A percentile compares a stretch with the other conserved stretches of the same genome.
Evolutionary conservation across 2,329 filamentous ascomycete genomes (phyloP).

Genomic region (Aschersonia sp.): DNA sequence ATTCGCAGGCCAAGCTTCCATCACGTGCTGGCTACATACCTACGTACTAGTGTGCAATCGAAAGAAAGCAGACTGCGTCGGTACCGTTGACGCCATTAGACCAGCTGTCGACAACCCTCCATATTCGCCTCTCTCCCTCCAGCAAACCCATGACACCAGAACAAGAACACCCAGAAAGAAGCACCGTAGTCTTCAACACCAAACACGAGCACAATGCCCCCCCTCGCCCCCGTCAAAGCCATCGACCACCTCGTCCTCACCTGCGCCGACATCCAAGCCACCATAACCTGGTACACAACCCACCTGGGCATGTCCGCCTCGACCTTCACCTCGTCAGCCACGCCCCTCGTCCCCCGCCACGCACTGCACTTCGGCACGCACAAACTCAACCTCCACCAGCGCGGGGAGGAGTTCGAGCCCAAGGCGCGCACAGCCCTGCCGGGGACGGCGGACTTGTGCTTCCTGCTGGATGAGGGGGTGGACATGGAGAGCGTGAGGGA

Average conservation of each 20-base stretch:
- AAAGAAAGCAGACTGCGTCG: too few relatives aligned
- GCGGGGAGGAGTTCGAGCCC: constrained; percentile 43
- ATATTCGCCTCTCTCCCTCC: too few relatives aligned
- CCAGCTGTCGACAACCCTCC: too few relatives aligned
- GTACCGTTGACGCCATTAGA: too few relatives aligned
- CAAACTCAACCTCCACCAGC: constrained; percentile 48
- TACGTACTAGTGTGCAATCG: too few relatives aligned
- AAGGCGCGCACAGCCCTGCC: constrained; percentile 38
- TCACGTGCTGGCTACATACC: too few relatives aligned
- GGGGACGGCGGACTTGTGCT: constrained; percentile 46
- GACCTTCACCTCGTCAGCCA: constrained; percentile 28
- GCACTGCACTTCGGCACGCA: constrained; percentile 41
- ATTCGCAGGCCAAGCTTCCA: too few relatives aligned
- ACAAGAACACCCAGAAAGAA: not conserved
- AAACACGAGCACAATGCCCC: not conserved
- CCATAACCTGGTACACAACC: constrained; percentile 38
- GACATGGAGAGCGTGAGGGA: constrained; percentile 30
- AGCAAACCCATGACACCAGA: not conserved
- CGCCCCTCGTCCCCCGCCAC: constrained; percentile 22
- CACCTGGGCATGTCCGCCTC: constrained; percentile 43
- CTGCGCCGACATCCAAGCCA: constrained; percentile 32
- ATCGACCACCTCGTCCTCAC: constrained; percentile 50
- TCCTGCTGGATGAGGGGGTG: constrained; percentile 32
- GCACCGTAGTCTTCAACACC: not conserved
- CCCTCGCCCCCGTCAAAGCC: constrained; percentile 20